Evolutionary conservation across 2,329 filamentous ascomycete species (phyloP).

Genomic region (Cladosporium sp.): DNA sequence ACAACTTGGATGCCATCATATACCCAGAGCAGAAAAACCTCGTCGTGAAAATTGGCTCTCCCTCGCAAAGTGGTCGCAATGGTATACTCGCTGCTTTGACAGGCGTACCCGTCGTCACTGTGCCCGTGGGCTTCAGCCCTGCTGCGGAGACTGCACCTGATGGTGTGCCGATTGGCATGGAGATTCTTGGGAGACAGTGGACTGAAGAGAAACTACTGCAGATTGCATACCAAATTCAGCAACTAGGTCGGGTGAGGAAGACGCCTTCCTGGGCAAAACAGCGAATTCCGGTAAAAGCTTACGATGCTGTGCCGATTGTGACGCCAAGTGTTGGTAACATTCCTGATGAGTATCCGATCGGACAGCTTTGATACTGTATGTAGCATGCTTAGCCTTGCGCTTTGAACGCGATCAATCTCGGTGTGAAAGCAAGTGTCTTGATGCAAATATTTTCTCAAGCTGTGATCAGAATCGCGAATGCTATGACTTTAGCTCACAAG

Average conservation of each 20-base stretch:
- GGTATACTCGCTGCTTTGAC: slow-evolving; percentile 54
- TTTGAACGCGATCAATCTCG: no score
- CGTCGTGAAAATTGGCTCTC: slow-evolving; percentile 54
- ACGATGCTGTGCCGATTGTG: slow-evolving; percentile 43
- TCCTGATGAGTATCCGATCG: slow-evolving; percentile 46
- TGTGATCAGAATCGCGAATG: no score
- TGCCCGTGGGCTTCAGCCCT: slow-evolving; percentile 52
- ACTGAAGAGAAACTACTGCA: slow-evolving; percentile 51
- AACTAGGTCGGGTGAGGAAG: slow-evolving; percentile 43
- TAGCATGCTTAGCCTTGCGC: no score
- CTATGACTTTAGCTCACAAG: no score
- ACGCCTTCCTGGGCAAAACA: slow-evolving; percentile 44
- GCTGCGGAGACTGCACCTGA: slow-evolving; percentile 46
- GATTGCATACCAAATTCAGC: slow-evolving; percentile 51
- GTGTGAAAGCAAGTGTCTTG: no score
- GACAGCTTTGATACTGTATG: slow-evolving; percentile 19
- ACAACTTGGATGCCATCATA: slow-evolving; percentile 54
- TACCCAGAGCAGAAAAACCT: slow-evolving; percentile 64
- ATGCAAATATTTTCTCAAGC: no score
- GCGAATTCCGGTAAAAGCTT: slow-evolving; percentile 36
- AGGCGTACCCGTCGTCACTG: slow-evolving; percentile 50
- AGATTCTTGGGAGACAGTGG: slow-evolving; percentile 57
- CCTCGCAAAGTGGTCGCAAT: slow-evolving; percentile 57
- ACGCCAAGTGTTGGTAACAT: slow-evolving; percentile 42
- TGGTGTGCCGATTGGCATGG: slow-evolving; percentile 62